Conservation (phyloP, 2,329 filamentous ascomycete genomes). For the Penicillium palitans region DNA sequence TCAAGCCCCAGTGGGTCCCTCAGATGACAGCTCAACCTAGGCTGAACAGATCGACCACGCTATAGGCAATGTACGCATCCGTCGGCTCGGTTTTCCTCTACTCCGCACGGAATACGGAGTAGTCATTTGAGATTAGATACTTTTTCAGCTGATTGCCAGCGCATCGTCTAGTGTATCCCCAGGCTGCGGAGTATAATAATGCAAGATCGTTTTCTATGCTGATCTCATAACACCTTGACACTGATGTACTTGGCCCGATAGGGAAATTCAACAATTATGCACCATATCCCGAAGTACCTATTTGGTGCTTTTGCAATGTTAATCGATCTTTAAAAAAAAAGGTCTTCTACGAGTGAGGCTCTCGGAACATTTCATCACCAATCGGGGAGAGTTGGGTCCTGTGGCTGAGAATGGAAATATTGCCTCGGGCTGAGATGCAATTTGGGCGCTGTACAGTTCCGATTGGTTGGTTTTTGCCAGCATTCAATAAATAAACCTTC, state of each 20-base stretch:
- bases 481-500: neutral
- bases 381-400: neutral
- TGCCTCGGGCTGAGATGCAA: constrained; percentile 7
- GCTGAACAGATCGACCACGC: constrained; percentile 7
- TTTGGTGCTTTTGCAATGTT: neutral
- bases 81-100: neutral
- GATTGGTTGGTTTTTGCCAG: neutral
- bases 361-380: neutral
- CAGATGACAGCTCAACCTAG: constrained; percentile 3
- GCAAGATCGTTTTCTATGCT: neutral
- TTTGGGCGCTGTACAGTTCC: constrained; percentile 1
- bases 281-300: neutral
- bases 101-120: neutral
- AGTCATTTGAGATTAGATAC: neutral
- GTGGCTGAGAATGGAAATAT: constrained; percentile 1
- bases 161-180: neutral
- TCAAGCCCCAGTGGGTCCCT: constrained; percentile 10
- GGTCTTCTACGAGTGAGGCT: neutral
- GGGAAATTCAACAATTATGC: neutral
- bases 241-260: neutral
- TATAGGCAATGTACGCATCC: constrained; percentile 2
- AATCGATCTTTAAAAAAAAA: neutral
- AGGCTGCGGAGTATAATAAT: neutral
- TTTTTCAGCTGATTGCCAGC: constrained; percentile 5
- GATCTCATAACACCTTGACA: neutral